A percentile compares a stretch with the other conserved stretches of the same genome.
phyloP scores from a whole-genome alignment of 768 basidiomycete species.

The Rhizopogon rudus region DNA sequence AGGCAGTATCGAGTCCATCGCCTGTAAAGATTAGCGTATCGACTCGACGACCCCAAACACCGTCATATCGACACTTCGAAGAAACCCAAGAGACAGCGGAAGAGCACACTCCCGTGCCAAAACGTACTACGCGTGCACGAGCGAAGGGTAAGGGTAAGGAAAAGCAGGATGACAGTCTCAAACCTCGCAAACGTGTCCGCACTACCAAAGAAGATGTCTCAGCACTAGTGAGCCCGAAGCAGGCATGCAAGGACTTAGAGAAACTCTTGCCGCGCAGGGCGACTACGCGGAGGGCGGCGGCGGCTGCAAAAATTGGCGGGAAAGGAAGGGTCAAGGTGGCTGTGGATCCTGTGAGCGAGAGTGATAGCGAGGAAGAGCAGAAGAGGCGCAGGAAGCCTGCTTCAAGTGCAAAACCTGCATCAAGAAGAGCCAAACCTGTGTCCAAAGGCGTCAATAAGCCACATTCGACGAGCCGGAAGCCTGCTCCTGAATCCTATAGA shows the following conservation, averaged over 20 bases:
- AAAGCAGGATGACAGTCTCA: not conserved
- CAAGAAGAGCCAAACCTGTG: slow-evolving; percentile 12
- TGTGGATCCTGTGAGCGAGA: slow-evolving; percentile 3
- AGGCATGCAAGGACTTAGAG: not conserved
- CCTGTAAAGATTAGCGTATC: slow-evolving; percentile 18
- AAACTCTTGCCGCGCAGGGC: slow-evolving; percentile 19
- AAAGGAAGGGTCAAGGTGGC: slow-evolving; percentile 6
- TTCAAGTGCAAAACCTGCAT: slow-evolving; percentile 7
- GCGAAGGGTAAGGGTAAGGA: slow-evolving; percentile 1
- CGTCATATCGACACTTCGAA: slow-evolving; percentile 1
- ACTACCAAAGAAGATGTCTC: not conserved
- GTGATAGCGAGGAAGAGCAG: slow-evolving; percentile 17
- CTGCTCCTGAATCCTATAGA: not conserved
- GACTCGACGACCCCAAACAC: slow-evolving; percentile 1
- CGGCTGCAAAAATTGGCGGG: slow-evolving; percentile 8
- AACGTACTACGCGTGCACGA: slow-evolving; percentile 6
- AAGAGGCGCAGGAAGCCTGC: slow-evolving; percentile 12
- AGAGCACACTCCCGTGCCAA: not conserved
- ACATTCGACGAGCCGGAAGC: not conserved
- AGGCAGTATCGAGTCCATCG: slow-evolving; percentile 23
- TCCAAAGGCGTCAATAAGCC: not conserved
- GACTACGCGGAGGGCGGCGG: slow-evolving; percentile 21
- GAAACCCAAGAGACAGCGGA: slow-evolving; percentile 9
- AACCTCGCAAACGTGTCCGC: slow-evolving; percentile 9
- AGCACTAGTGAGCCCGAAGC: not conserved